Conservation (phyloP, 2,329 filamentous ascomycete species). For the Hymenoscyphus albidus region DNA sequence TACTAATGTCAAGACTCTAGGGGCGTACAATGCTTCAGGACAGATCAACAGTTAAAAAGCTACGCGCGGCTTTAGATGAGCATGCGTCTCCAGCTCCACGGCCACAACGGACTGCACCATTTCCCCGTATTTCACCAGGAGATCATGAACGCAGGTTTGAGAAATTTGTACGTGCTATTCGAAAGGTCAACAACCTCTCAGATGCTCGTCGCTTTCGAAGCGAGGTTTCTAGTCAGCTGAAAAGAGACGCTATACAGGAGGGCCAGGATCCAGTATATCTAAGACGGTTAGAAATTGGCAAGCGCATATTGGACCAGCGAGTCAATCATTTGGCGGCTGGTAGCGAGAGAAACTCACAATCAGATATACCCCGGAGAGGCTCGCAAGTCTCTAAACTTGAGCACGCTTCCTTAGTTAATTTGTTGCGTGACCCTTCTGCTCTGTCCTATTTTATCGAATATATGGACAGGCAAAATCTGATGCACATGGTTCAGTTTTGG, state of each 20-base stretch:
- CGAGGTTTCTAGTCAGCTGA: slow-evolving; percentile 87
- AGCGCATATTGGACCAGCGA: slow-evolving; percentile 83
- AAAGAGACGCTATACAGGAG: slow-evolving; percentile 74
- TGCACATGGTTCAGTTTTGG: slow-evolving; percentile 96
- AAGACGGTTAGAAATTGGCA: slow-evolving; percentile 85
- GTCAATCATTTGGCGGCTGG: slow-evolving; percentile 75
- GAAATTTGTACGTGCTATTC: slow-evolving; percentile 83
- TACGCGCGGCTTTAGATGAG: slow-evolving; percentile 87
- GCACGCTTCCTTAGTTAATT: slow-evolving; percentile 72
- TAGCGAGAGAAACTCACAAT: slow-evolving; percentile 41
- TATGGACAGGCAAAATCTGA: slow-evolving; percentile 86
- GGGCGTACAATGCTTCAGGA: slow-evolving; percentile 87
- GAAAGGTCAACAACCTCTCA: slow-evolving; percentile 84
- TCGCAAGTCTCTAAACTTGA: slow-evolving; percentile 59
- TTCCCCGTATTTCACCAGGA: slow-evolving; percentile 73
- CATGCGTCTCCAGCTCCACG: slow-evolving; percentile 81
- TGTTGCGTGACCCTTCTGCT: slow-evolving; percentile 85
- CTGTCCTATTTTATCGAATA: slow-evolving; percentile 99
- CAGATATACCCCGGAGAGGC: slow-evolving; percentile 27
- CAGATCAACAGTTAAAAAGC: slow-evolving; percentile 86
- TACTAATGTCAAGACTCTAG: slow-evolving; percentile 32
- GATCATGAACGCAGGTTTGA: slow-evolving; percentile 94
- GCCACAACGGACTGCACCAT: slow-evolving; percentile 58
- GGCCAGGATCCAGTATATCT: slow-evolving; percentile 83
- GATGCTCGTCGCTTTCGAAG: slow-evolving; percentile 90